phyloP scores from a whole-genome alignment of 2,329 filamentous ascomycete species.

The Fusarium sacchari region DNA sequence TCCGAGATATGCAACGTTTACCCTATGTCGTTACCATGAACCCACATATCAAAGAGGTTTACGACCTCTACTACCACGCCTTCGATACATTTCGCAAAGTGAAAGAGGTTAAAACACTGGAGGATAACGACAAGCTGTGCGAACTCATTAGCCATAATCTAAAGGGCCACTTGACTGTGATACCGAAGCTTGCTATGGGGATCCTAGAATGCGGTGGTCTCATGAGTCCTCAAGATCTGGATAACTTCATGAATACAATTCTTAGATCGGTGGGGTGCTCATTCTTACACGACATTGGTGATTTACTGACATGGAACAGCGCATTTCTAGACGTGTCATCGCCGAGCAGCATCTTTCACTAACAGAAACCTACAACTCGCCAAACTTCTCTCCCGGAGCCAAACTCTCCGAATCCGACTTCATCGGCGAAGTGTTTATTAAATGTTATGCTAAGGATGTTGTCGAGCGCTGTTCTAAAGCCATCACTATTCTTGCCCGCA shows the following conservation, averaged over 20 bases:
- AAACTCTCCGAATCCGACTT: slow-evolving; percentile 81
- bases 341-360: slow-evolving; percentile 96
- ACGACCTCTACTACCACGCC: slow-evolving; percentile 96
- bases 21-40: slow-evolving; percentile 98
- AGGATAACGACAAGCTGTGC: slow-evolving; percentile 92
- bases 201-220: slow-evolving; percentile 89
- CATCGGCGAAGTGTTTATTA: slow-evolving; percentile 94
- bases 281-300: not conserved
- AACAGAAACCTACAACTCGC: slow-evolving; percentile 91
- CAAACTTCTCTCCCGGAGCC: slow-evolving; percentile 87
- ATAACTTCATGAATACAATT: slow-evolving; percentile 95
- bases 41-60: slow-evolving; percentile 90
- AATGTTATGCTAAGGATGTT: slow-evolving; percentile 90
- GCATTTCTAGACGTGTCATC: slow-evolving; percentile 95
- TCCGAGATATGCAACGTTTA: slow-evolving; percentile 96
- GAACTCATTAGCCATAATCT: slow-evolving; percentile 81
- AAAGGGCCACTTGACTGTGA: slow-evolving; percentile 89
- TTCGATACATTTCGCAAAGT: slow-evolving; percentile 91
- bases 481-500: slow-evolving; percentile 77
- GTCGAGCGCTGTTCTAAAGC: slow-evolving; percentile 83
- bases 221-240: slow-evolving; percentile 82
- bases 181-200: slow-evolving; percentile 93
- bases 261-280: slow-evolving; percentile 77
- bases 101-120: slow-evolving; percentile 82
- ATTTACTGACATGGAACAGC: slow-evolving; percentile 56